Evolutionary conservation across 2,329 filamentous ascomycete genomes (phyloP).

Genomic region (Sarocladiaceae sp.): DNA sequence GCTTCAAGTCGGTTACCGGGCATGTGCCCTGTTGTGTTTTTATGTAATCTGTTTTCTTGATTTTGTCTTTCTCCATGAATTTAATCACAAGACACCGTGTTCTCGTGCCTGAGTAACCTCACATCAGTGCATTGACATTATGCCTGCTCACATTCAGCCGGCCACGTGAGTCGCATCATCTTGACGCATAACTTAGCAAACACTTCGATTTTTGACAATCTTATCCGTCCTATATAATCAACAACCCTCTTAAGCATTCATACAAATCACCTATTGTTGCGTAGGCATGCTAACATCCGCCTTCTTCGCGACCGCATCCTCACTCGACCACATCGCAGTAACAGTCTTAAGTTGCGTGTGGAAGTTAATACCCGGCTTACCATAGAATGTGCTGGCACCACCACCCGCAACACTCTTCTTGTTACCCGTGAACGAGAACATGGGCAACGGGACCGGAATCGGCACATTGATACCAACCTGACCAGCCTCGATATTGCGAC

Average conservation of each 20-base stretch:
- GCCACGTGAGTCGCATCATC: no score
- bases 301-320: slow-evolving; percentile 81
- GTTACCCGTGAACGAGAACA: slow-evolving; percentile 71
- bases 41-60: no score
- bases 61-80: no score
- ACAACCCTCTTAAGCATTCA: not conserved
- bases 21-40: no score
- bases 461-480: slow-evolving; percentile 85
- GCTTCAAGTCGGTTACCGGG: no score
- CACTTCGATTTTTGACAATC: not conserved
- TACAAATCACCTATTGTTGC: slow-evolving; percentile 24
- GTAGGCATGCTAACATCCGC: slow-evolving; percentile 85
- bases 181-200: no score
- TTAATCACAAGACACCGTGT: no score
- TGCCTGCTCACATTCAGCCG: no score
- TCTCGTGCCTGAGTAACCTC: no score
- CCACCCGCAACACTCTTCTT: slow-evolving; percentile 92
- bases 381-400: slow-evolving; percentile 92
- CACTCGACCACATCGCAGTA: slow-evolving; percentile 81
- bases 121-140: no score
- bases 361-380: slow-evolving; percentile 85
- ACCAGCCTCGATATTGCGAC: slow-evolving; percentile 76
- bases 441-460: slow-evolving; percentile 67
- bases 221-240: not conserved
- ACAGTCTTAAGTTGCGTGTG: slow-evolving; percentile 99